These are phyloP conservation scores for Hirsutella minnesotensis DNA, from an alignment of 2,329 filamentous ascomycete species.

Conservation along the genomic window DNA sequence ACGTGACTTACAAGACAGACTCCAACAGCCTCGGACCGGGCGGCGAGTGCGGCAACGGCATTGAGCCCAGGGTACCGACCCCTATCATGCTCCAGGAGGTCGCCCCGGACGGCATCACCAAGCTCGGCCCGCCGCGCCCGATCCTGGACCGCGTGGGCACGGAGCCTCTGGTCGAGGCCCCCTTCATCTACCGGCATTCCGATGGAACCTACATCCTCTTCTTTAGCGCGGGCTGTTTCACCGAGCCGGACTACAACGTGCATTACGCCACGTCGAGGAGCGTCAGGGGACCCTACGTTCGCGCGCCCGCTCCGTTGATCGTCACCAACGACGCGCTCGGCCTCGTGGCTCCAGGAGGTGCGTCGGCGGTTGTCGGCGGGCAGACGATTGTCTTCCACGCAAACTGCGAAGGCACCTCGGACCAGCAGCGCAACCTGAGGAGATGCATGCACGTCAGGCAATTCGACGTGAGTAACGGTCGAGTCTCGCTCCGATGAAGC, in stretches of 20 bases:
- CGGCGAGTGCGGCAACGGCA: conserved; percentile 1
- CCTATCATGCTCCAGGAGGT: conserved; percentile 1
- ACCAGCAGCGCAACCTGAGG: background rate
- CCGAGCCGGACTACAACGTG: background rate
- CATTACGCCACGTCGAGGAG: background rate
- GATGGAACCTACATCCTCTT: conserved; percentile 2
- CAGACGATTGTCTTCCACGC: background rate
- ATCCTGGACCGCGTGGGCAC: background rate
- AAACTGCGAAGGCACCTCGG: background rate
- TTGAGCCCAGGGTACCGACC: background rate
- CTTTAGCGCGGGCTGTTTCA: conserved; percentile 1
- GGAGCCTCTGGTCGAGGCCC: conserved; percentile 1
- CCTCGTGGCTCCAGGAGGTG: background rate
- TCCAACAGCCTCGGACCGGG: conserved; percentile 1
- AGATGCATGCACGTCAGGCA: background rate
- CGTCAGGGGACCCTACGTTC: background rate
- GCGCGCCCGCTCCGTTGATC: background rate
- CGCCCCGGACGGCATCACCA: background rate
- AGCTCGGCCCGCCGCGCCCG: background rate
- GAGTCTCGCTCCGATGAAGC: background rate
- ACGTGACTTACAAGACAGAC: conserved; percentile 1
- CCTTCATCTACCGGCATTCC: background rate
- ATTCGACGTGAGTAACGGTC: background rate
- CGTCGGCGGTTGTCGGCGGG: background rate
- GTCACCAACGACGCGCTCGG: background rate